Percentiles rank a stretch among this genome's conserved stretches.
Conservation (phyloP, 208 protist species). For the Acanthamoeba rhysodes region DNA sequence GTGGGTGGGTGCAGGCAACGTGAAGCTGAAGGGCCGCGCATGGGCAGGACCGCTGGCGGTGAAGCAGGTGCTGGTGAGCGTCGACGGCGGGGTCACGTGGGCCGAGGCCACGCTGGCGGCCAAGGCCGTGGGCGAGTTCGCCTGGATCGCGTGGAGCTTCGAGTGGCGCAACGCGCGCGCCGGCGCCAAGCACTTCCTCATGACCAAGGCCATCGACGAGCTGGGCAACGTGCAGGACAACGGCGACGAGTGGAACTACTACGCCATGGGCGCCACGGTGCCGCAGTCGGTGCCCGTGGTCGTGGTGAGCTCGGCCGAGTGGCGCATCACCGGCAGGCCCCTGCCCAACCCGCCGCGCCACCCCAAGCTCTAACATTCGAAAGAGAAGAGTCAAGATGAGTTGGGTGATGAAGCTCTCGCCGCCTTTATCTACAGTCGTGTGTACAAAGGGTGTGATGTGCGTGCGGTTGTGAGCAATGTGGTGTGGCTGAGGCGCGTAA, state of each 20-base stretch:
- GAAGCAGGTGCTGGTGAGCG: constrained; percentile 48
- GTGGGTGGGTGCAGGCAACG: neutral
- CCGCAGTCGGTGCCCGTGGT: constrained; percentile 5
- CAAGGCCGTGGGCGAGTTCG: constrained; percentile 8
- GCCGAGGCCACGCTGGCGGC: constrained; percentile 26
- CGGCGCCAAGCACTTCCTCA: constrained; percentile 24
- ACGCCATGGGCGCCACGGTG: constrained; percentile 49
- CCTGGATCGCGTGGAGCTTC: constrained; percentile 57
- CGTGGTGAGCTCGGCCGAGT: neutral
- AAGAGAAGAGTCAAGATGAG: too few relatives aligned
- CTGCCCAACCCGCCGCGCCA: neutral
- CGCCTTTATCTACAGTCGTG: too few relatives aligned
- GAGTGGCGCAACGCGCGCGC: neutral
- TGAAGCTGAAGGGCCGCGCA: constrained; percentile 13
- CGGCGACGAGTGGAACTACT: constrained; percentile 31
- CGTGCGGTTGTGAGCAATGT: too few relatives aligned
- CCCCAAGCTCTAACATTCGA: too few relatives aligned
- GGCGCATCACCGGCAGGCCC: neutral
- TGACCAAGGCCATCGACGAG: constrained; percentile 36
- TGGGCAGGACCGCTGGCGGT: constrained; percentile 25
- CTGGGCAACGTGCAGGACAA: constrained; percentile 46
- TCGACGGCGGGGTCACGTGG: constrained; percentile 23
- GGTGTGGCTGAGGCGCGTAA: too few relatives aligned
- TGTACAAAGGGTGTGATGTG: too few relatives aligned
- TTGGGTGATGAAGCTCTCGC: too few relatives aligned